Conservation (phyloP, 2,329 filamentous ascomycete genomes). For the Thermothelomyces thermophilus region DNA sequence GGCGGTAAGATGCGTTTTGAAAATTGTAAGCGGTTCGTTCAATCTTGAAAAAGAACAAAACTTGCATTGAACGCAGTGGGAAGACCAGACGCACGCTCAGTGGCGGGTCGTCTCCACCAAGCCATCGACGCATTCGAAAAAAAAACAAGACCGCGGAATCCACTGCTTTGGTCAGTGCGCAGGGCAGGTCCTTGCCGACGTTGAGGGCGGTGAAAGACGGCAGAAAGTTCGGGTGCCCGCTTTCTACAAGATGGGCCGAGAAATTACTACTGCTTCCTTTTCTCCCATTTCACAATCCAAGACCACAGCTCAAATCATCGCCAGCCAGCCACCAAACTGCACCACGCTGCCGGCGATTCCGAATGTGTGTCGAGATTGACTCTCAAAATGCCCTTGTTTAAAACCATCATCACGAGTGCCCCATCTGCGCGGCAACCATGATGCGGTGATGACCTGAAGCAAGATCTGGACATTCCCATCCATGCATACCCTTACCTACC, state of each 20-base stretch:
- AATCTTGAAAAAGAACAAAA: constrained; percentile 24
- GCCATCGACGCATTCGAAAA: constrained; percentile 3
- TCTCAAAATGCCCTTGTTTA: constrained; percentile 48
- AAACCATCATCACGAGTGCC: constrained; percentile 66
- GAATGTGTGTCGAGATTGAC: constrained; percentile 53
- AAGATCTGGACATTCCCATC: constrained; percentile 46
- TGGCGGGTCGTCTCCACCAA: constrained; percentile 25
- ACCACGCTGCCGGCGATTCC: constrained; percentile 43
- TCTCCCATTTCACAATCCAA: constrained; percentile 22
- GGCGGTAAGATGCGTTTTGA: constrained; percentile 15
- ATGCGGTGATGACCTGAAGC: constrained; percentile 63
- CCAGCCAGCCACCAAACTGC: constrained; percentile 31
- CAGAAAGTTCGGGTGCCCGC: constrained; percentile 9
- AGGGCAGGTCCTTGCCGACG: constrained; percentile 17
- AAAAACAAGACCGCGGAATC: constrained; percentile 17
- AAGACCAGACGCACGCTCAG: constrained; percentile 8
- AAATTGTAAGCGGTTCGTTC: constrained; percentile 18
- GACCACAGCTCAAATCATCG: constrained; percentile 33
- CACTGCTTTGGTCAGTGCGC: constrained; percentile 13
- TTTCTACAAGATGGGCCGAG: constrained; percentile 8
- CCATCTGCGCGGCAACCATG: constrained; percentile 55
- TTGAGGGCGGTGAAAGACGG: constrained; percentile 23
- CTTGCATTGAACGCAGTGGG: constrained; percentile 20
- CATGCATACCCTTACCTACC: background rate
- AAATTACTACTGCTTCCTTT: constrained; percentile 18